Evolutionary conservation across 1,139 yeast genomes (phyloP), one percentile per base, ranked within the genome.

Genomic region (Meyerozyma guilliermondii): DNA sequence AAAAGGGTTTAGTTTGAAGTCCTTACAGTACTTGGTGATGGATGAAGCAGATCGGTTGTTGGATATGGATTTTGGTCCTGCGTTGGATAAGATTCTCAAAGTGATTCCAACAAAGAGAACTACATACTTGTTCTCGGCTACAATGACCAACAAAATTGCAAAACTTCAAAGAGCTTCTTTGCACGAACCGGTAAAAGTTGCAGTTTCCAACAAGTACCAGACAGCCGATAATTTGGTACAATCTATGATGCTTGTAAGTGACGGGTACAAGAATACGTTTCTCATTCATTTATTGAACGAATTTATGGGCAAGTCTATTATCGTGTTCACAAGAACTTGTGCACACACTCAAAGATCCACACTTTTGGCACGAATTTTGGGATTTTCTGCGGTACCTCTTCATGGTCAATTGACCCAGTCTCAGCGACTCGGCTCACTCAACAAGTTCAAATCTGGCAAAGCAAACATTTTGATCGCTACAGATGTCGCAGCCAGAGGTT

Each of bases 41-140:
- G 98, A 92, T 65, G 98, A 92, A 69, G 98, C 98, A 20, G 99
- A 92, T 65, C 76, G 98, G 60, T 74, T 94, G 52, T 72, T 92
- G 56, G 98, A 92, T 68, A 81, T 92, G 87, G 98, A 94, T 62
- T 92, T 94, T 56, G 97, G 96, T 11, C 96, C 96, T 33, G 96
- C 92, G 17, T 72, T 92, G 51, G 96, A 89, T 57, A 84, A 86
- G 59, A 87, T 92, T 49, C 71, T 92, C 47, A 84, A 82, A 50
- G 79, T 87, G 41, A 86, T 92, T 39, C 98, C 98, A n/a, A 68
- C 76, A 36, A 81, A 84, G 46, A 76, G 98, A 62, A 83, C 83
- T 23, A 92, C 98, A 0, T 89, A 85, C 55, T 67, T 94, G 46
- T 92, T 91, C 58, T 87, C 96, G 18, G 99, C 99, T 11, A 92